These are phyloP conservation scores for Naematelia encephala DNA, from an alignment of 768 basidiomycete genomes.

Conservation along the genomic window DNA sequence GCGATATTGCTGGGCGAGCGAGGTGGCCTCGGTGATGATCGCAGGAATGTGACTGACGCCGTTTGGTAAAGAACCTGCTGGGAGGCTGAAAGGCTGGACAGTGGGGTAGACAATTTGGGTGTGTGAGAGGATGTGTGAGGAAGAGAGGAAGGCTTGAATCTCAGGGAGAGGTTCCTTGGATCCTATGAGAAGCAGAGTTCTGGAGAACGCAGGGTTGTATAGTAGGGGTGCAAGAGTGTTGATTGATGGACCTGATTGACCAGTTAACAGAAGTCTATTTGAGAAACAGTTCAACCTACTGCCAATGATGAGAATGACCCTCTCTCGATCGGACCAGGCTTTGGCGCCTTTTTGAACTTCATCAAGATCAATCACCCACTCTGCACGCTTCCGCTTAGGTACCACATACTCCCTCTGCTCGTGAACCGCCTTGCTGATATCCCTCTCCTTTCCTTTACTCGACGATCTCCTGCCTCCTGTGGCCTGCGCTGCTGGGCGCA, in stretches of 20 bases:
- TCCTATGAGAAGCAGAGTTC: constrained; percentile 30
- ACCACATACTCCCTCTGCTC: neutral
- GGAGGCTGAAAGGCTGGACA: constrained; percentile 21
- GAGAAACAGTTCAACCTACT: constrained; percentile 14
- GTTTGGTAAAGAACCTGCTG: neutral
- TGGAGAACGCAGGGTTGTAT: constrained; percentile 24
- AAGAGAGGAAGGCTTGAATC: constrained; percentile 23
- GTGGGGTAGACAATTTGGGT: constrained; percentile 17
- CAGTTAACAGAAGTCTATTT: neutral
- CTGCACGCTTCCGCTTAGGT: constrained; percentile 7
- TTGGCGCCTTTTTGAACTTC: constrained; percentile 17
- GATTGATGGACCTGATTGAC: constrained; percentile 19
- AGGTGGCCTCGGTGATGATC: constrained; percentile 21
- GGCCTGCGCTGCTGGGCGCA: neutral
- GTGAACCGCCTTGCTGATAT: neutral
- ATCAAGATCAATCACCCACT: constrained; percentile 28
- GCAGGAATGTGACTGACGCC: constrained; percentile 11
- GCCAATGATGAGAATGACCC: constrained; percentile 31
- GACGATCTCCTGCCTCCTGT: neutral
- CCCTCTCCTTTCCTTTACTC: neutral
- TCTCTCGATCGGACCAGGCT: constrained; percentile 16
- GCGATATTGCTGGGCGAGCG: neutral
- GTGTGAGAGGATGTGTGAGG: constrained; percentile 15
- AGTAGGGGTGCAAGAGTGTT: constrained; percentile 28
- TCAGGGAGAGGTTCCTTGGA: constrained; percentile 14